Base-by-base conservation (phyloP, 345 rosid genomes). In the Gossypium herbaceum region DNA sequence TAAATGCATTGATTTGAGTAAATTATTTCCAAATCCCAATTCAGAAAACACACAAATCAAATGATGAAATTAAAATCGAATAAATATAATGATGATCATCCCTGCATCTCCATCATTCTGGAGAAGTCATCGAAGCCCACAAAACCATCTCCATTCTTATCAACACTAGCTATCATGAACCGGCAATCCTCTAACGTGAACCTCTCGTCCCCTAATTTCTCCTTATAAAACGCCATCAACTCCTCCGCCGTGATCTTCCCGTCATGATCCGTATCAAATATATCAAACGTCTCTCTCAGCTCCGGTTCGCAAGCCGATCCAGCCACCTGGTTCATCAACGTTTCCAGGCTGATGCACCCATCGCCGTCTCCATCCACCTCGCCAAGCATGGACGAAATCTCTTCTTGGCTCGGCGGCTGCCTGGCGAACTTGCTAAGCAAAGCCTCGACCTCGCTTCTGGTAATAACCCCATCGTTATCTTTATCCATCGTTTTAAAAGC, bases 191-290 rank as follows among this genome's bases (percentile, higher is more conserved):
- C 97, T 8, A 95, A 19, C 82, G 97, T 86, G 92, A 92, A 89
- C 81, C 70, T 43, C 16, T 88, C 92, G 55, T 91, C 97, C 2
- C 97, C 97, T 2, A 95, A 78, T 1, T 24, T 57, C 44, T 81
- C 84, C 16, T 66, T 77, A 69, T 82, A 95, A 0, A 85, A 89
- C 10, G 79, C 67, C 12, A 76, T 56, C 1, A 95, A 73, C 76
- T 95, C 99, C 82, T 89, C 94, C 71, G 94, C 98, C 78, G 97
- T 82, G 56, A 95, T 95, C 75, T 47, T 86, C 24, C 98, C 99
- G 77, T 95, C 96, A 22, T 84, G 94, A 81, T 95, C 97, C 58
- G 82, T 77, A 74, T 95, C 99, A 13, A 93, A 95, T 65, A 76
- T 83, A 71, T 88, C 90, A 12, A 95, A 95, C 2, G 93, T 85